phyloP scores from a whole-genome alignment of 805 yeast species.

The Candida koratica region DNA sequence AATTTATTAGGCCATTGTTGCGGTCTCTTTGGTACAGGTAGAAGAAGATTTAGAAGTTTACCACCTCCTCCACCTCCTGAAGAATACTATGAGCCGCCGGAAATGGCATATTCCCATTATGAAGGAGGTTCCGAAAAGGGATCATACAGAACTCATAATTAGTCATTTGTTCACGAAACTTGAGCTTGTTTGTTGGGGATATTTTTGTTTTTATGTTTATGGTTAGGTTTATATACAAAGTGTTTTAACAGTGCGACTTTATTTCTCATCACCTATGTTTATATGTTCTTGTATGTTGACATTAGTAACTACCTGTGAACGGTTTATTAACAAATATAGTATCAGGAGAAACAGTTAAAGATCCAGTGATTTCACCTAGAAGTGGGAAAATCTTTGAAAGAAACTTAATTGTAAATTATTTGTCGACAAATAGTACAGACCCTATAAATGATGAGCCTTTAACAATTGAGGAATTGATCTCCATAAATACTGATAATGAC shows the following conservation, averaged over 20 bases:
- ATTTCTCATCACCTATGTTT: too few species aligned
- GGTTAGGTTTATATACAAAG: conserved; percentile 7
- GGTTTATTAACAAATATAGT: conserved; percentile 26
- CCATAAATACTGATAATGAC: conserved; percentile 19
- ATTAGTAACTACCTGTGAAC: not conserved
- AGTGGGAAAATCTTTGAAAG: conserved; percentile 71
- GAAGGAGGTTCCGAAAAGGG: conserved; percentile 10
- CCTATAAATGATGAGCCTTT: conserved; percentile 71
- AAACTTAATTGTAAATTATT: conserved; percentile 54
- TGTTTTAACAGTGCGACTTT: too few species aligned
- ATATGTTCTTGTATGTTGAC: conserved; percentile 21
- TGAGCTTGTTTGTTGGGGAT: too few species aligned
- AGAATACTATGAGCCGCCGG: conserved; percentile 15
- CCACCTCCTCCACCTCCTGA: too few species aligned
- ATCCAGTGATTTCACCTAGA: conserved; percentile 72
- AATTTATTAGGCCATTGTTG: conserved; percentile 40
- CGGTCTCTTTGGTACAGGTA: conserved; percentile 34
- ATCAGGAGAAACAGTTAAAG: conserved; percentile 66
- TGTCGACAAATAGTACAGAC: conserved; percentile 64
- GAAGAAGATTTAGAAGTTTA: conserved; percentile 24
- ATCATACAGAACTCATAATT: conserved; percentile 8
- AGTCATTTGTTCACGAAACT: too few species aligned
- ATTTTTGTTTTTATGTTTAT: not conserved
- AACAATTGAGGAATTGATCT: conserved; percentile 53
- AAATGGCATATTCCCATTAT: conserved; percentile 22